A percentile compares a stretch with the other conserved stretches of the same genome.
Conservation (phyloP, 2,329 filamentous ascomycete species). For the Chrysoporthe austroafricana region DNA sequence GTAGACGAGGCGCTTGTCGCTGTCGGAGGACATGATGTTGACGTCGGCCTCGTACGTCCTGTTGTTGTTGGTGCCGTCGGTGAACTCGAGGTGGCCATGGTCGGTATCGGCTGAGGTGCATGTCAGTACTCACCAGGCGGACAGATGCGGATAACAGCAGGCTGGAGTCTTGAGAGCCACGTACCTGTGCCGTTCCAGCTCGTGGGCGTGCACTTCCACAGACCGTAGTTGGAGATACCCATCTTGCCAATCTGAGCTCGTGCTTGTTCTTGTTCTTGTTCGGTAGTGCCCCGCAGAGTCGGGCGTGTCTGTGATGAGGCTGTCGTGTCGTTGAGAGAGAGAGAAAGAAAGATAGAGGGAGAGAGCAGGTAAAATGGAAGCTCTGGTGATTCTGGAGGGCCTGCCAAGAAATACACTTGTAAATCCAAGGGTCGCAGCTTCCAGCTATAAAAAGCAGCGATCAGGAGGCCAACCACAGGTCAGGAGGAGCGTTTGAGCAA, state of each 20-base stretch:
- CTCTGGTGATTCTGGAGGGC: no score
- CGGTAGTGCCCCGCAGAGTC: no score
- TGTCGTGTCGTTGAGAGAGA: no score
- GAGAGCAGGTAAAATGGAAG: no score
- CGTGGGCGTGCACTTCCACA: slow-evolving; percentile 32
- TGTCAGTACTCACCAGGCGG: slow-evolving; percentile 7
- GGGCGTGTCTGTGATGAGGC: not conserved
- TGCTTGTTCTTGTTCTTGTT: not conserved
- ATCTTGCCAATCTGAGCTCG: slow-evolving; percentile 20
- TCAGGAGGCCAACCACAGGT: not conserved
- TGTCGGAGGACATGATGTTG: slow-evolving; percentile 33
- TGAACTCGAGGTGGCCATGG: slow-evolving; percentile 33
- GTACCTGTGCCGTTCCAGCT: slow-evolving; percentile 29
- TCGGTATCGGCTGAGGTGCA: slow-evolving; percentile 6
- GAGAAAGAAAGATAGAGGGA: no score
- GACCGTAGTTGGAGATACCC: slow-evolving; percentile 31
- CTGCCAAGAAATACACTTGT: no score
- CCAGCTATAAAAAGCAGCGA: not conserved
- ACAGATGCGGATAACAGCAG: not conserved
- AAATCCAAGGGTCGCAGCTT: not conserved
- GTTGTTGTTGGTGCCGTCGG: slow-evolving; percentile 23
- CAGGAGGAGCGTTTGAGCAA: no score
- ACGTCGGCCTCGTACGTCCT: slow-evolving; percentile 31
- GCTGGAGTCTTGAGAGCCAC: not conserved
- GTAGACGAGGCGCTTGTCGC: slow-evolving; percentile 48